Base-by-base conservation (phyloP, 225 moss, liverwort and hornwort genomes). In the Pleurozium schreberi region DNA sequence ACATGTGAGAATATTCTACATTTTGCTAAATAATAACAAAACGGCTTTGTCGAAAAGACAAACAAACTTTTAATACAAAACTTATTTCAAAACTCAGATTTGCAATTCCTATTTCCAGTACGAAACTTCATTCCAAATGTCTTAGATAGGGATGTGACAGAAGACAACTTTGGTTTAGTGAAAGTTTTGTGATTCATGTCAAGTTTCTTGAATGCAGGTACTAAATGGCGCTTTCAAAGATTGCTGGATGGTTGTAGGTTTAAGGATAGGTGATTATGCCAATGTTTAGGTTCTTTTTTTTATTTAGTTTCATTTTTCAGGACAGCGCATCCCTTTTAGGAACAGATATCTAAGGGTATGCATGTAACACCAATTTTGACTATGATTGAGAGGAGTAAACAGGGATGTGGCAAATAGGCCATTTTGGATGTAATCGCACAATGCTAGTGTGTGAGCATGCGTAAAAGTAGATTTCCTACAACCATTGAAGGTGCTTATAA, bases 201-300 rank as follows among this genome's bases (percentile, higher is more conserved):
- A 63, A 82, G 33, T 58, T 90, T 60, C 22, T 15, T 84, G 75
- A 66, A 87, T 92, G 93, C 91, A 95, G 94, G 95, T 96, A 49
- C 75, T 70, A n/a, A 90, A 76, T 75, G 97, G 97, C 53, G 95
- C 94, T 57, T 97, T 91, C 88, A 95, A 93, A 87, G 93, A 94
- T 89, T 97, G 97, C 83, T 97, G 97, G 97, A 96, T 97, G 97
- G 92, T 96, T 84, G 97, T 97, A 73, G 97, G 97, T 80, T 84
- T 95, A 55, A 94, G 97, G 74, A 90, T 95, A 63, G 97, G 97
- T 84, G 97, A 97, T 88, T 97, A 96, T 90, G 97, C 95, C 62
- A 97, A 96, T 67, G 96, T 97, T 49, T 97, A 91, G 83, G 18
- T 30, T 12, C 14, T 50, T 26, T 42, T 64, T 55, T 87, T 55